Percentiles rank a stretch among this genome's conserved stretches.
These are phyloP conservation scores for Phascolomyces articulosus DNA, from an alignment of 371 early-diverging fungal species.

Conservation along the genomic window DNA sequence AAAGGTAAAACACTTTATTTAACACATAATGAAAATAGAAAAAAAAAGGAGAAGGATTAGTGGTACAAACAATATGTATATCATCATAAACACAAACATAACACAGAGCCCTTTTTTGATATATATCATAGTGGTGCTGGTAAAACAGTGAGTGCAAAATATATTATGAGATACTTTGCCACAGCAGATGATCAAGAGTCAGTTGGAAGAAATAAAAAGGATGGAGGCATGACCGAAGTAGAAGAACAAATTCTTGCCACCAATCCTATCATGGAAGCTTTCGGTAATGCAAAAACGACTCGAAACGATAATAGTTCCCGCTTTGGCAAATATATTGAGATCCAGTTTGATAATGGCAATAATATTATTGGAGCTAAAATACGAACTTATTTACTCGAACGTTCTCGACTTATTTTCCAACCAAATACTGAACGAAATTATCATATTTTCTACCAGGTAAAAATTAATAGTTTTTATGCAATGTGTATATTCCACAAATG, in stretches of 20 bases:
- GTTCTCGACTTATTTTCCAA: constrained; percentile 92
- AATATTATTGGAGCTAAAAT: constrained; percentile 92
- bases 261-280: constrained; percentile 98
- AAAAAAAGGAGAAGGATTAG: neutral
- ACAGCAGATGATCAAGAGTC: constrained; percentile 78
- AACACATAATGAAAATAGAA: neutral
- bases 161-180: constrained; percentile 98
- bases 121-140: constrained; percentile 78
- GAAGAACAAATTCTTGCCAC: constrained; percentile 89
- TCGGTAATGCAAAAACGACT: constrained; percentile 99
- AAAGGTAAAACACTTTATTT: constrained; percentile 68
- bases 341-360: constrained; percentile 70
- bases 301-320: constrained; percentile 97
- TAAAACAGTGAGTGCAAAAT: constrained; percentile 96
- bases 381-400: constrained; percentile 94
- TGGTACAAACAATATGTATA: too few relatives aligned
- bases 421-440: constrained; percentile 92
- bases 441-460: constrained; percentile 95
- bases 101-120: too few relatives aligned
- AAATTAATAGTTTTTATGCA: neutral
- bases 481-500: too few relatives aligned
- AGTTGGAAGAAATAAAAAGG: constrained; percentile 37
- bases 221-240: constrained; percentile 72
- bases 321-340: constrained; percentile 98
- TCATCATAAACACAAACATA: too few relatives aligned